These are phyloP conservation scores for Lathyrus tuberosus DNA, from an alignment of 306 rosid genomes.

Conservation along the genomic window DNA sequence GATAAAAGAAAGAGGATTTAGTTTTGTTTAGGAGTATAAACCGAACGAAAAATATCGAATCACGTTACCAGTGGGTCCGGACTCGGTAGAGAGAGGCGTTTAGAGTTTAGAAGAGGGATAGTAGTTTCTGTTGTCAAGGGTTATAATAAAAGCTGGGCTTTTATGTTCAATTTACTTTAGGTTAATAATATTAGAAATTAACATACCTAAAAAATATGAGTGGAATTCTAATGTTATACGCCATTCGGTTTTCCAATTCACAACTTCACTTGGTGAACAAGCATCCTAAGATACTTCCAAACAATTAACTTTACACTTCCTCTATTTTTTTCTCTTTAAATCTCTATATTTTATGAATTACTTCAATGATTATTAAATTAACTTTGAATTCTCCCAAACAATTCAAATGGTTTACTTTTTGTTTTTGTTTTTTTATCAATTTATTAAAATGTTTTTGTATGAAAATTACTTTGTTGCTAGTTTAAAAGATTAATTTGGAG, in stretches of 20 bases:
- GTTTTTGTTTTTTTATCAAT: too few relatives aligned
- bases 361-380: too few relatives aligned
- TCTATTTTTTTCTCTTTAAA: background rate
- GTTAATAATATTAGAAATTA: background rate
- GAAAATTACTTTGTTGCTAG: background rate
- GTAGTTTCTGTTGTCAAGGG: background rate
- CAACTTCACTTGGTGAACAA: background rate
- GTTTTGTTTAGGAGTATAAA: background rate
- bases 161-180: background rate
- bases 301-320: background rate
- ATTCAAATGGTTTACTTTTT: too few relatives aligned
- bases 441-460: background rate
- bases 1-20: background rate
- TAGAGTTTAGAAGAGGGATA: slow-evolving; percentile 1
- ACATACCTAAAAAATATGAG: background rate
- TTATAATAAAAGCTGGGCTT: background rate
- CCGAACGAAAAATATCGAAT: background rate
- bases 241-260: background rate
- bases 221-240: background rate
- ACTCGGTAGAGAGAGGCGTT: background rate
- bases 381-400: too few relatives aligned
- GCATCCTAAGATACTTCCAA: slow-evolving; percentile 2
- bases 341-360: too few relatives aligned
- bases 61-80: slow-evolving; percentile 1
- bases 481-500: background rate